Base-by-base conservation (phyloP, 257 asterid species). In the Nicotiana sylvestris region DNA sequence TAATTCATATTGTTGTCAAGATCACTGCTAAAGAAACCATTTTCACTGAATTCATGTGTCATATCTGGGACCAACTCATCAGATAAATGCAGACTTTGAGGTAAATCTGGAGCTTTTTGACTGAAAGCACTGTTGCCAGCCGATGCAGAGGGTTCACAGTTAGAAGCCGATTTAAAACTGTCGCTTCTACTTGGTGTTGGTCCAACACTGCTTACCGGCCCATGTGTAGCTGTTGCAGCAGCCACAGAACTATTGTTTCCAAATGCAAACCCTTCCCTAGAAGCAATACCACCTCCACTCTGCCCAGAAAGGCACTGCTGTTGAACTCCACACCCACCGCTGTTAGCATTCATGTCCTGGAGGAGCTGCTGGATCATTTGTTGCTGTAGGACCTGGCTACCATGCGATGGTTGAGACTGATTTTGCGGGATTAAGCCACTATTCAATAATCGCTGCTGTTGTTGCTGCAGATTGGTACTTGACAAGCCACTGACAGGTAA, bases 1-100 rank as follows among this genome's bases (percentile, higher is more conserved):
- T 92, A 94, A 89, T 86, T 90, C 92, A 90, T 88, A 85, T 51
- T 85, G 79, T 92, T 97, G 32, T 96, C 99, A 56, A 94, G 90
- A 81, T 94, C 98, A 61, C 78, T 79, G 89, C 83, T 90, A 81
- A 94, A 92, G 83, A 95, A 94, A 18, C 92, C 94, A 77, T 89
- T 92, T 64, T 92, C 98, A 0, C 92, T 58, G 85, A 91, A 92
- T 43, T 95, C 98, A 4, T 86, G 92, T n/a, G 93, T 81, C 39
- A 91, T 85, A 81, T 94, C 97, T 2, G 85, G 87, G 11, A 86
- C 90, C 84, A 94, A 70, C 55, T 92, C 99, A 61, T 89, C 91
- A 0, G 96, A 68, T 18, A 90, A 81, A 81, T 92, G 97, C 66
- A 90, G 88, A 84, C 82, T 83, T 77, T 84, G 94, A 0, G 90